A percentile compares a stretch with the other conserved stretches of the same genome.
These are phyloP conservation scores for Phytophthora crassamura DNA, from an alignment of 352 stramenopile species.

Conservation along the genomic window DNA sequence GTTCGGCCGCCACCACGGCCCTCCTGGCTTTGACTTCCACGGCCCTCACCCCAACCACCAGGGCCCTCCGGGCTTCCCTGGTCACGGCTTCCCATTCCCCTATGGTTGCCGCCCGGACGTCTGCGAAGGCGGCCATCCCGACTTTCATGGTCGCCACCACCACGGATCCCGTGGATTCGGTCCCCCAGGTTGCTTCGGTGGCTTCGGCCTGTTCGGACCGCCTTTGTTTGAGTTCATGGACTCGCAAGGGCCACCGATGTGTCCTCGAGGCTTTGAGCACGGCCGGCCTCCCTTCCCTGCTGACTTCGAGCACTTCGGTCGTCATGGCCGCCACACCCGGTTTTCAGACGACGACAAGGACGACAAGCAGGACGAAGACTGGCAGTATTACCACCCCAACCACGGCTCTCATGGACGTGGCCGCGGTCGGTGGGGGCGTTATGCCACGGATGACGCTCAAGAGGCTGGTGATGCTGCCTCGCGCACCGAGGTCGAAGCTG, in stretches of 20 bases:
- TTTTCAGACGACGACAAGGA: conserved; percentile 11
- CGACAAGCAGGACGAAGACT: background rate
- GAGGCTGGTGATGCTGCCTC: conserved; percentile 1
- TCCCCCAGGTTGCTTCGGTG: conserved; percentile 1
- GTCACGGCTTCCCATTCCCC: too few relatives aligned
- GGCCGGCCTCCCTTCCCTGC: background rate
- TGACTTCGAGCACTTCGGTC: conserved; percentile 8
- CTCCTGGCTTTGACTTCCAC: background rate
- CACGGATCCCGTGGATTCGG: conserved; percentile 3
- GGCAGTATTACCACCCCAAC: too few relatives aligned
- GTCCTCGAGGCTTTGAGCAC: background rate
- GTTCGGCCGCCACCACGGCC: background rate
- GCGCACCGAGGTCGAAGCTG: conserved; percentile 3
- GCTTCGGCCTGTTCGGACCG: conserved; percentile 3
- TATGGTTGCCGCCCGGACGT: too few relatives aligned
- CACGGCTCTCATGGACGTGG: too few relatives aligned
- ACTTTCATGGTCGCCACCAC: conserved; percentile 5
- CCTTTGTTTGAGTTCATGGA: background rate
- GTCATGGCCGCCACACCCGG: conserved; percentile 5
- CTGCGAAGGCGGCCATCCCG: too few relatives aligned
- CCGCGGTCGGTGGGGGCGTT: too few relatives aligned
- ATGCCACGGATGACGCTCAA: too few relatives aligned
- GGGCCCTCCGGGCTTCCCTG: background rate
- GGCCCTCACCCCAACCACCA: background rate
- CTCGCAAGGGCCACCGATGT: background rate